phyloP scores from a whole-genome alignment of 192 early-diverging fungal species.

The Haplosporangium gracile region DNA sequence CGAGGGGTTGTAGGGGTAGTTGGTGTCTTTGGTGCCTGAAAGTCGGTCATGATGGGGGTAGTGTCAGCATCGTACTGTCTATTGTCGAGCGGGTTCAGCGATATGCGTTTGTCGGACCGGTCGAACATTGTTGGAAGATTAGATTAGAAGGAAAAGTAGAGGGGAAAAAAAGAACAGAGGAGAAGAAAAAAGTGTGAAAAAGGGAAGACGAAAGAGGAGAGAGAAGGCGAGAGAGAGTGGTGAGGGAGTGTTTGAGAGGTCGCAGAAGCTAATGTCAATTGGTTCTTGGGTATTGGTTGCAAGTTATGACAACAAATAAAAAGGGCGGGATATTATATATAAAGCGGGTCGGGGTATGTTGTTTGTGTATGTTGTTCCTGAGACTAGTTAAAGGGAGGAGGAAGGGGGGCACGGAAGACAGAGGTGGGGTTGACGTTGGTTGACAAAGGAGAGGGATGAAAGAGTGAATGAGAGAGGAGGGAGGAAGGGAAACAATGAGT shows the following conservation, averaged over 20 bases:
- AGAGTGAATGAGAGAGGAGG: background rate
- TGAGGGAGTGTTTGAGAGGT: background rate
- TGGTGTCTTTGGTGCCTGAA: slow-evolving; percentile 28
- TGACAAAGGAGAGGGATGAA: background rate
- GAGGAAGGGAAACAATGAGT: background rate
- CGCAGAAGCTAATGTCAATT: background rate
- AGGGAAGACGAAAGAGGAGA: background rate
- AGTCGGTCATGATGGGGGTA: slow-evolving; percentile 52
- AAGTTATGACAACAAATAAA: background rate
- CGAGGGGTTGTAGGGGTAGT: slow-evolving; percentile 41
- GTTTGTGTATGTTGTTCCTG: background rate
- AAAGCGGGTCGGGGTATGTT: background rate
- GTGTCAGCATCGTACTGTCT: slow-evolving; percentile 37
- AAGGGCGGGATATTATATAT: background rate
- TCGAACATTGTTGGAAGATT: slow-evolving; percentile 26
- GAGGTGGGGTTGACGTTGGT: background rate
- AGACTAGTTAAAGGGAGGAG: background rate
- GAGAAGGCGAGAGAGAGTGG: background rate
- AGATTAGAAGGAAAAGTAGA: background rate
- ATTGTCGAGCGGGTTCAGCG: slow-evolving; percentile 40
- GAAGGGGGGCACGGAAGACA: background rate
- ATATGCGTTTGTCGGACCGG: slow-evolving; percentile 45
- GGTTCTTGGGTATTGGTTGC: background rate
- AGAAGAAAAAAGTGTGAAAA: background rate
- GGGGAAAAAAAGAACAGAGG: background rate